Evolutionary conservation across 805 yeast genomes (phyloP), one percentile per base, ranked within the genome.

Genomic region (Barnettozyma salicaria): DNA sequence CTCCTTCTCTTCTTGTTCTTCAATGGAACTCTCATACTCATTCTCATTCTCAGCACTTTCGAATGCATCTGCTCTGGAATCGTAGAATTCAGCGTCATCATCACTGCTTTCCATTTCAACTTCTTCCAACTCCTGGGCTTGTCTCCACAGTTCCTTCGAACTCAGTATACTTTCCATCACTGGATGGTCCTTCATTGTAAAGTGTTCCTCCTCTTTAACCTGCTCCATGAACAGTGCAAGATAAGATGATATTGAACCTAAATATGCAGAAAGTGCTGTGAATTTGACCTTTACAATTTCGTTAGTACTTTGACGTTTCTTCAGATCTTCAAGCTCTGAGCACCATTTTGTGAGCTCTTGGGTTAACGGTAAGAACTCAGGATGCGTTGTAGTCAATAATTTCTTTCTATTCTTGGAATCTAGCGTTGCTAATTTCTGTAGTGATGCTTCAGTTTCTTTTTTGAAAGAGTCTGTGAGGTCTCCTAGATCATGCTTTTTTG

Each of bases 71-170:
- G n/a, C n/a, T n/a, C n/a, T n/a, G n/a, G n/a, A n/a, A n/a, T n/a
- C n/a, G n/a, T n/a, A n/a, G n/a, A n/a, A n/a, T n/a, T n/a, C n/a
- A n/a, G n/a, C n/a, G n/a, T n/a, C n/a, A n/a, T n/a, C n/a, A n/a
- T n/a, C n/a, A n/a, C n/a, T n/a, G n/a, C n/a, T n/a, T n/a, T n/a
- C n/a, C n/a, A n/a, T n/a, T n/a, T n/a, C 47, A 24, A 35, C 28
- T 19, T 46, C 57, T 11, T 71, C 72, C 24, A 80, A 55, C 43
- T 66, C 74, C 32, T 63, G 68, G 5, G 94, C 95, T 51, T 83
- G 89, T 55, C 92, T 74, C 96, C 96, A 89, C 13, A 85, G 70
- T 53, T 90, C 96, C 47, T 94, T 72, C 3, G 92, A 70, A 36
- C 82, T 78, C 37, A 90, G 64, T 23, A 90, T 79, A 20, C 82